A percentile compares a stretch with the other conserved stretches of the same genome.
Conservation (phyloP, 768 basidiomycete genomes). For the Pilatotrama ljubarskyi region DNA sequence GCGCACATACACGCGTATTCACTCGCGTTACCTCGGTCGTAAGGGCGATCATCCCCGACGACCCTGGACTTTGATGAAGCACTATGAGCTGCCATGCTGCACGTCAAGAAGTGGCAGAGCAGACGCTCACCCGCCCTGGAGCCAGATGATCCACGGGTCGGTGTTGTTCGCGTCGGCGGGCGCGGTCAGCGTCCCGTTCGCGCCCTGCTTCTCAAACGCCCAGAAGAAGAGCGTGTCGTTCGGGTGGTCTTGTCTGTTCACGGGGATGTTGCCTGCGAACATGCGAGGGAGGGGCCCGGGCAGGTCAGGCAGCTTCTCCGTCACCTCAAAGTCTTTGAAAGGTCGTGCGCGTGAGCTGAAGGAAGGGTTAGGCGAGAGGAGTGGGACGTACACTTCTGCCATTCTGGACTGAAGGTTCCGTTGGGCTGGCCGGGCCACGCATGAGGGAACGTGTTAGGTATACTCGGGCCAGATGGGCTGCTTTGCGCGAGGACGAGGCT, state of each 20-base stretch:
- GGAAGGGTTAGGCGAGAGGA: not conserved
- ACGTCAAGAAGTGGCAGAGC: not conserved
- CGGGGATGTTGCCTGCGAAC: slow-evolving; percentile 34
- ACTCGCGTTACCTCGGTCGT: slow-evolving; percentile 49
- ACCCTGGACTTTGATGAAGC: slow-evolving; percentile 48
- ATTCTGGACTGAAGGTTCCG: slow-evolving; percentile 25
- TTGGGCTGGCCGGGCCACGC: slow-evolving; percentile 29
- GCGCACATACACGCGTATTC: not conserved
- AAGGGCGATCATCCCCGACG: slow-evolving; percentile 65
- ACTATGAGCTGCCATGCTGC: too few species aligned
- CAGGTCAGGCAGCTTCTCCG: slow-evolving; percentile 30
- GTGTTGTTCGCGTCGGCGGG: slow-evolving; percentile 32
- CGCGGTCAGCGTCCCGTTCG: slow-evolving; percentile 46
- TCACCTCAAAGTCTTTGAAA: slow-evolving; percentile 32
- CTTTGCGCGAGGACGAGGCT: slow-evolving; percentile 2
- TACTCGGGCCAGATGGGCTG: not conserved
- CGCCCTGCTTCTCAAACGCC: slow-evolving; percentile 30
- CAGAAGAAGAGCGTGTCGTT: slow-evolving; percentile 37
- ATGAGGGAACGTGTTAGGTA: slow-evolving; percentile 29
- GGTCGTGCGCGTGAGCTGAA: not conserved
- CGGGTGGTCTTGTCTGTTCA: slow-evolving; percentile 30
- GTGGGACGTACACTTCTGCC: slow-evolving; percentile 31
- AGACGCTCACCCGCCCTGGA: slow-evolving; percentile 61
- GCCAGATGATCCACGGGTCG: slow-evolving; percentile 76
- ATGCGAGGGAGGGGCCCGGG: slow-evolving; percentile 28